Conservation (phyloP, 176 grass and related monocot genomes). For the Neostapfia colusana region DNA sequence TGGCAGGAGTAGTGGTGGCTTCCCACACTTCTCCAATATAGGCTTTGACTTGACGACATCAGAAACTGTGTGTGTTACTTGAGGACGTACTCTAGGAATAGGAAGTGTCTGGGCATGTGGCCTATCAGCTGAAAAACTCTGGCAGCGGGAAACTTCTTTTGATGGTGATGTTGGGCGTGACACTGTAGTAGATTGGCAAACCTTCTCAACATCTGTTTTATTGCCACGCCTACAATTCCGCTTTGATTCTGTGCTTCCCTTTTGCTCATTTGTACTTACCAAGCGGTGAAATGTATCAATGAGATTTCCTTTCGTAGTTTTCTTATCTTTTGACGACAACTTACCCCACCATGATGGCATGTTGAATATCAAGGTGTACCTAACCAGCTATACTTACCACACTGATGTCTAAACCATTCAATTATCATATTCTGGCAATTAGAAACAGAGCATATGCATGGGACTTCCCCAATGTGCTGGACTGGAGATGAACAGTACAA, state of each 20-base stretch:
- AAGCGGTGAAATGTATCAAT: conserved; percentile 85
- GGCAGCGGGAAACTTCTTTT: conserved; percentile 86
- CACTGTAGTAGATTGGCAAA: conserved; percentile 75
- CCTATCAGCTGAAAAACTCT: conserved; percentile 82
- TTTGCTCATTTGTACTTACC: conserved; percentile 84
- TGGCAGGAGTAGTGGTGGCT: conserved; percentile 69
- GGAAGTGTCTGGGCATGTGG: conserved; percentile 73
- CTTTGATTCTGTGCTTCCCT: conserved; percentile 65
- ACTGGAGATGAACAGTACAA: background rate
- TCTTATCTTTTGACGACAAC: conserved; percentile 92
- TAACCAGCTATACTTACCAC: conserved; percentile 11
- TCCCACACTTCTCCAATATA: conserved; percentile 83
- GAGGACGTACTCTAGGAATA: conserved; percentile 61
- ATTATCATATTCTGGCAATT: conserved; percentile 44
- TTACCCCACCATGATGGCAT: conserved; percentile 94
- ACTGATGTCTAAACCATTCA: conserved; percentile 29
- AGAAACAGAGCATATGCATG: conserved; percentile 8
- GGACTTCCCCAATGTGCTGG: background rate
- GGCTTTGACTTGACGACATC: conserved; percentile 69
- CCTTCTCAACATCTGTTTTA: conserved; percentile 62
- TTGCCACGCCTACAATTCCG: conserved; percentile 49
- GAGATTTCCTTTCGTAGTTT: conserved; percentile 91
- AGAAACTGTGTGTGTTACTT: conserved; percentile 64
- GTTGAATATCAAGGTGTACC: conserved; percentile 43
- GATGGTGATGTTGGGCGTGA: conserved; percentile 87